phyloP scores from a whole-genome alignment of 495 filamentous ascomycete species.

The Lineolata rhizophorae region DNA sequence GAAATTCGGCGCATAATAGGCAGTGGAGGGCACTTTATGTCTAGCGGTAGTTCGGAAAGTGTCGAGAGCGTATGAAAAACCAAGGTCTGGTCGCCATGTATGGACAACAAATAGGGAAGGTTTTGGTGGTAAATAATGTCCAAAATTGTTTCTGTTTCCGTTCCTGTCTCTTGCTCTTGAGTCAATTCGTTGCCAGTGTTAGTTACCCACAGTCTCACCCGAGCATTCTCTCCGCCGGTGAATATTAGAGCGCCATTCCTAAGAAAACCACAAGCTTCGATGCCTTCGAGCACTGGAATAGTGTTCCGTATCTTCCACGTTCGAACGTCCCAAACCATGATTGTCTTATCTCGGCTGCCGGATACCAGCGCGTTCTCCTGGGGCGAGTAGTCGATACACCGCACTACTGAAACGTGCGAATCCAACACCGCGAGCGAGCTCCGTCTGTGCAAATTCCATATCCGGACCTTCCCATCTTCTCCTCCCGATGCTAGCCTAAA shows the following conservation, averaged over 20 bases:
- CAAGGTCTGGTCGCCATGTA: conserved; percentile 79
- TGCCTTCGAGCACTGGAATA: conserved; percentile 61
- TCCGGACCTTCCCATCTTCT: conserved; percentile 75
- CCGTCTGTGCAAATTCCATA: conserved; percentile 80
- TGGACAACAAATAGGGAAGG: conserved; percentile 47
- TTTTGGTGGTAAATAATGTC: conserved; percentile 39
- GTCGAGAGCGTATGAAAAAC: conserved; percentile 38
- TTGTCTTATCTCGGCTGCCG: conserved; percentile 86
- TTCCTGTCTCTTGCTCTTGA: conserved; percentile 35
- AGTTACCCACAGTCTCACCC: conserved; percentile 61
- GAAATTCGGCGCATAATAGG: conserved; percentile 52
- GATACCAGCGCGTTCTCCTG: conserved; percentile 56
- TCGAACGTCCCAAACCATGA: conserved; percentile 69
- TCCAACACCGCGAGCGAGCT: conserved; percentile 58
- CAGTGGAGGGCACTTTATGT: conserved; percentile 23
- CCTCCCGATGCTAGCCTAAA: conserved; percentile 77
- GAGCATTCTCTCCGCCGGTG: conserved; percentile 71
- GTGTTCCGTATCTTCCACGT: conserved; percentile 71
- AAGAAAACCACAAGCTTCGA: conserved; percentile 70
- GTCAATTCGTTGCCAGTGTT: conserved; percentile 60
- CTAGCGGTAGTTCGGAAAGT: conserved; percentile 13
- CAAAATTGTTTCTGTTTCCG: conserved; percentile 58
- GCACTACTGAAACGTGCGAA: conserved; percentile 82
- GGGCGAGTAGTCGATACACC: conserved; percentile 56
- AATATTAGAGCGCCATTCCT: conserved; percentile 44